Base-by-base conservation (phyloP, 2,329 filamentous ascomycete species). In the Neonectria magnoliae region DNA sequence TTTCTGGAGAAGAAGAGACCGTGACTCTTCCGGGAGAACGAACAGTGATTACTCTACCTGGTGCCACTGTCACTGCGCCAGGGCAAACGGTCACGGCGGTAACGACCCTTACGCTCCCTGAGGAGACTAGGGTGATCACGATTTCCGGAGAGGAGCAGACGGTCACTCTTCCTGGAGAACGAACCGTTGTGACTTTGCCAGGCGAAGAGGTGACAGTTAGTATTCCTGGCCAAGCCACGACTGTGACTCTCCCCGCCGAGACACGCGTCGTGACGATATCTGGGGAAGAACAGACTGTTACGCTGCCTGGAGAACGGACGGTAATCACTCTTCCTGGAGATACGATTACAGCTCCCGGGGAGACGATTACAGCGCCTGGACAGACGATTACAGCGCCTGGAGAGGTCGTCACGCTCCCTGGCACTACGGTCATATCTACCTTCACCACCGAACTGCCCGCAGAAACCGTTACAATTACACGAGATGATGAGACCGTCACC, bases 401-500 rank as follows among this genome's bases (percentile, higher is more conserved):
- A 6, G 52, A 64, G 42, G 63, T 70, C 1, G 67, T 68, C 4
- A 75, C 70, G 20, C 50, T 74, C 1, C 74, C 75, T 22, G 74
- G 69, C 4, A 68, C 71, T 20, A 80, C 77, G 0, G 51, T 79
- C 13, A 73, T 77, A 2, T 77, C 78, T 0, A 78, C 78, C 4
- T 61, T 79, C 27, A 77, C 78, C 4, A 69, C 73, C 20, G 69
- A 69, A 1, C 65, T 72, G 4, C 72, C 75, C 1, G 73, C 68
- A 13, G 68, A 74, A 8, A 80, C 78, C 0, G 59, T 76, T 16
- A 80, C 76, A 0, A 38, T 78, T n/a, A 80, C 75, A 5, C 45
- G 70, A 33, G 70, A 71, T 6, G 78, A 73, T 9, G 47, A 71
- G 2, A 77, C 75, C 0, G 65, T 77, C 27, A 76, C 77, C 11